These are phyloP conservation scores for Pythium dissimile DNA, from an alignment of 352 stramenopile species.

Conservation along the genomic window DNA sequence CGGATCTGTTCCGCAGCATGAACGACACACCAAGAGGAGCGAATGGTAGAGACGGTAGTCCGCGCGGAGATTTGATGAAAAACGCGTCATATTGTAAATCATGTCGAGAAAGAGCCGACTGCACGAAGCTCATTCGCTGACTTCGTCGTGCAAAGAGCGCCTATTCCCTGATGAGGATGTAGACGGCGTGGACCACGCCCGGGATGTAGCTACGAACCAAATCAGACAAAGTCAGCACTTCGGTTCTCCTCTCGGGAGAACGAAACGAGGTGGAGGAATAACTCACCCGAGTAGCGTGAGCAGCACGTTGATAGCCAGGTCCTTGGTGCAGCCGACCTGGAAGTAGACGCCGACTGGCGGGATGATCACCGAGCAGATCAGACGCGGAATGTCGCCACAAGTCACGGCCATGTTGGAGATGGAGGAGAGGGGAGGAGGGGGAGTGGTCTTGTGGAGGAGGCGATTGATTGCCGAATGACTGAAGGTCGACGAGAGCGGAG, in stretches of 20 bases:
- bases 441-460: neutral
- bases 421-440: neutral
- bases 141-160: neutral
- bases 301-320: constrained; percentile 66
- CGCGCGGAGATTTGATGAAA: too few species aligned
- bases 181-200: constrained; percentile 62
- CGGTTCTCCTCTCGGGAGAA: neutral
- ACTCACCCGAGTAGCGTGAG: constrained; percentile 57
- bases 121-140: neutral
- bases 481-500: neutral
- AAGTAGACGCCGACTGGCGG: constrained; percentile 55
- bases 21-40: too few species aligned
- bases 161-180: constrained; percentile 68
- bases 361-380: constrained; percentile 71
- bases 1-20: too few species aligned
- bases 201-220: constrained; percentile 42
- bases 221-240: neutral
- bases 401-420: constrained; percentile 45
- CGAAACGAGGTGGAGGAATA: neutral
- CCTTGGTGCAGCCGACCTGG: constrained; percentile 58
- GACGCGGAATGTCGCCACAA: constrained; percentile 59
- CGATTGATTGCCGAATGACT: constrained; percentile 12
- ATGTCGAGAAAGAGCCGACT: neutral
- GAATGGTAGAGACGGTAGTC: too few species aligned
- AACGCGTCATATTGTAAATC: neutral